A percentile compares a stretch with the other conserved stretches of the same genome.
phyloP scores from a whole-genome alignment of 306 rosid genomes.

The Argentina anserina region DNA sequence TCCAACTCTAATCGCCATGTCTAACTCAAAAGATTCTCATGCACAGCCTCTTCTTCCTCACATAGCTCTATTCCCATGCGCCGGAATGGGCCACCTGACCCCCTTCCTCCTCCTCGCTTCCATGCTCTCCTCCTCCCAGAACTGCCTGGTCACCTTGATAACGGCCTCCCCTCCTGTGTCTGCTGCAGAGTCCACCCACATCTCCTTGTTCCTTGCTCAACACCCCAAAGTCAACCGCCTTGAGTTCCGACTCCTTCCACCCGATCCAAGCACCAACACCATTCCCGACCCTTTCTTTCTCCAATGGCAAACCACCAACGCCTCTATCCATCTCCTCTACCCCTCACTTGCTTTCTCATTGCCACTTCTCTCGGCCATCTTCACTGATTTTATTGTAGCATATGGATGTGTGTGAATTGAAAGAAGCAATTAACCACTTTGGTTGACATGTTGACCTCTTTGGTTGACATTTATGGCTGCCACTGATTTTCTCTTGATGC shows the following conservation, averaged over 20 bases:
- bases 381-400: constrained; percentile 8
- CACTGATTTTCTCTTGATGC: too few species aligned
- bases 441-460: too few species aligned
- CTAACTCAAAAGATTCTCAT: constrained; percentile 1
- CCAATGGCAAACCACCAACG: constrained; percentile 21
- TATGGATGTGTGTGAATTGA: too few species aligned
- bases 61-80: constrained; percentile 26
- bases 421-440: too few species aligned
- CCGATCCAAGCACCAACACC: neutral
- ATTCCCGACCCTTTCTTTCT: constrained; percentile 25
- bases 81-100: constrained; percentile 32
- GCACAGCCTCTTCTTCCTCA: constrained; percentile 16
- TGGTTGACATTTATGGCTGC: too few species aligned
- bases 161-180: constrained; percentile 20
- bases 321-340: constrained; percentile 12
- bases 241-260: constrained; percentile 9
- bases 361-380: constrained; percentile 20
- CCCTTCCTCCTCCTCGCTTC: constrained; percentile 29
- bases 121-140: neutral
- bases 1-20: neutral
- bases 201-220: constrained; percentile 17
- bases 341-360: constrained; percentile 14
- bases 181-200: constrained; percentile 19
- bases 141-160: constrained; percentile 18
- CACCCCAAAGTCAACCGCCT: constrained; percentile 19